A percentile compares a stretch with the other conserved stretches of the same genome.
Conservation (phyloP, 1,284 basidiomycete genomes). For the Irpex rosettiformis region DNA sequence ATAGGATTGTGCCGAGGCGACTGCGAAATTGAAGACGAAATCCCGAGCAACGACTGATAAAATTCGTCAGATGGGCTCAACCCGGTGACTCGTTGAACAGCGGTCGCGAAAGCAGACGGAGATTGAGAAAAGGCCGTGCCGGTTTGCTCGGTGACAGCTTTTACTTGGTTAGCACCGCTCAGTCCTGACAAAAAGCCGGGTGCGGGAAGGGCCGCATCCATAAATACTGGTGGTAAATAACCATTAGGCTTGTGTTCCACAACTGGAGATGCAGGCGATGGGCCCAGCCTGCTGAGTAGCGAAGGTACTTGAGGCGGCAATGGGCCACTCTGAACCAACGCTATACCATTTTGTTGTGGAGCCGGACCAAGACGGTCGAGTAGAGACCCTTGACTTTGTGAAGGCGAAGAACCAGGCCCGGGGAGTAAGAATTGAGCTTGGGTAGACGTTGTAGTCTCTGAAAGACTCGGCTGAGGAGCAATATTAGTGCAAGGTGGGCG, state of each 20-base stretch:
- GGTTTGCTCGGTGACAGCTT: neutral
- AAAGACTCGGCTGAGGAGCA: neutral
- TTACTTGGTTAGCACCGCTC: neutral
- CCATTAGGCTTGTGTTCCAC: neutral
- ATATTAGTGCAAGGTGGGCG: too few relatives aligned
- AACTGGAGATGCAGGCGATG: neutral
- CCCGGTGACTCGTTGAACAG: neutral
- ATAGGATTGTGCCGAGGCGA: neutral
- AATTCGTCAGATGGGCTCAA: neutral
- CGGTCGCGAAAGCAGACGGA: neutral
- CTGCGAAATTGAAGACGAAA: neutral
- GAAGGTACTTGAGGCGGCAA: neutral
- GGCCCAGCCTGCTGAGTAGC: neutral
- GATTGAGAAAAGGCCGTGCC: neutral
- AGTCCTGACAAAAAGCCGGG: neutral
- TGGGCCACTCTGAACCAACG: too few relatives aligned
- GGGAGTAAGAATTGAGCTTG: neutral
- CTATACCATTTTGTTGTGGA: too few relatives aligned
- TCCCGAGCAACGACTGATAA: neutral
- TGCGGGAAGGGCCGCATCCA: neutral
- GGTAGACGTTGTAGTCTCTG: neutral
- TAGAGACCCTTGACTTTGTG: neutral
- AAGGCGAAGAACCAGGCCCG: neutral
- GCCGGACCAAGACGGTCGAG: too few relatives aligned
- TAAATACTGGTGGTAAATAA: neutral